Evolutionary conservation across 441 rosid species (phyloP).

Genomic region (Cnidoscolus chayamansa): DNA sequence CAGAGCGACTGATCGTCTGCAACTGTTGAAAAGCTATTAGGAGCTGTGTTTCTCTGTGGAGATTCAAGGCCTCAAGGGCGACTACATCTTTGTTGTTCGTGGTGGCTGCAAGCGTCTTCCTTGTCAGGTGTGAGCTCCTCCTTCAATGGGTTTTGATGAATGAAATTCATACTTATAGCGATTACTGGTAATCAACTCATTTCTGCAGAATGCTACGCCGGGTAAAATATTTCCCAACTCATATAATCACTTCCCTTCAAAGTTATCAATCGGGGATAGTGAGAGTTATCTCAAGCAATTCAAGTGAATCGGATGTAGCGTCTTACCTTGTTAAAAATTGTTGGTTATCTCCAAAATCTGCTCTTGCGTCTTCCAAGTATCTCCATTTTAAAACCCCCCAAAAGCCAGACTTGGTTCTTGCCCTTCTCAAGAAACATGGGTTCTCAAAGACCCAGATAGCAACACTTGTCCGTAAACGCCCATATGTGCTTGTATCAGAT

Average conservation of each 20-base stretch:
- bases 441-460: constrained; percentile 31
- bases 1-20: background rate
- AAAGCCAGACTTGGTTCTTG: constrained; percentile 24
- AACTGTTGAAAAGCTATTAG: background rate
- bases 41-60: background rate
- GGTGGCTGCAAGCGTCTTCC: background rate
- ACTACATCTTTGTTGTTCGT: background rate
- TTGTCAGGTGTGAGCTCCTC: background rate
- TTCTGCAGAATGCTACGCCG: background rate
- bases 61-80: background rate
- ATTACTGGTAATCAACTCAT: background rate
- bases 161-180: background rate
- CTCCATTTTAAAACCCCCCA: constrained; percentile 23
- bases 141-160: background rate
- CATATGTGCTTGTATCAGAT: constrained; percentile 13
- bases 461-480: constrained; percentile 14
- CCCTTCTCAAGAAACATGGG: constrained; percentile 27
- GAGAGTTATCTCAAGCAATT: constrained; percentile 7
- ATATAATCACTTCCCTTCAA: background rate
- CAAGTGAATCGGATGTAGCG: constrained; percentile 18
- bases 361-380: constrained; percentile 24
- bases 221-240: background rate
- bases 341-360: constrained; percentile 33
- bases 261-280: background rate
- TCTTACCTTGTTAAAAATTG: constrained; percentile 34